Evolutionary conservation across 2,329 filamentous ascomycete species (phyloP), one percentile per base, ranked within the genome.

Genomic region (Aureobasidium sp.): DNA sequence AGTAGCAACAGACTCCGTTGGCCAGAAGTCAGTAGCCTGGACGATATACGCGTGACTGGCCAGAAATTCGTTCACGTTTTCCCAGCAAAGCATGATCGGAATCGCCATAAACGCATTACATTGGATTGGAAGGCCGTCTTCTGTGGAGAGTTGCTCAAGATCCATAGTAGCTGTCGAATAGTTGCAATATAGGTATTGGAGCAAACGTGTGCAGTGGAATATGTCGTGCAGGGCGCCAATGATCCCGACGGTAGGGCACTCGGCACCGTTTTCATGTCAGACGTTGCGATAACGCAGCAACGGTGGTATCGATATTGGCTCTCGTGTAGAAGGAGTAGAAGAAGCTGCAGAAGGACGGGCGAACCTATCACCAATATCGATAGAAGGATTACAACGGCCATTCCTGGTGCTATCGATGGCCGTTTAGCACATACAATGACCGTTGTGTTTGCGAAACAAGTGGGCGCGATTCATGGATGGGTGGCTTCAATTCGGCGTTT

Each of bases 241-340:
- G 29, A 44, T 48, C 32, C 54, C 30, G 42, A 29, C 54, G 21
- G 54, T 37, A 58, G 41, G 39, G 54, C 54, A 36, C 21, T 25
- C 57, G 45, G 57, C 21, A 59, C 34, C 57, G 44, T 49, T 59
- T 30, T 8, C 3, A 50, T 50, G 57, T 39, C 57, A 59, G 57
- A 50, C 57, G 57, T 59, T 59, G 57, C 42, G 45, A 59, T 59
- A 49, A 59, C 34, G 57, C 45, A 41, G 9, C 45, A 59, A 50
- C 57, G 57, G 57, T 50, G 57, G 32, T 59, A 59, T 59, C 57
- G 57, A 59, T 59, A 59, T 59, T 59, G 57, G 57, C 57, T 32
- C 45, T 27, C 25, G 41, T 34, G 32, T 57, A 36, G 45, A 50
- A 49, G 54, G 47, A 39, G 13, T 44, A 41, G 44, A 48, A 30